phyloP scores from a whole-genome alignment of 1,284 basidiomycete genomes.

The Ustilago lituana region DNA sequence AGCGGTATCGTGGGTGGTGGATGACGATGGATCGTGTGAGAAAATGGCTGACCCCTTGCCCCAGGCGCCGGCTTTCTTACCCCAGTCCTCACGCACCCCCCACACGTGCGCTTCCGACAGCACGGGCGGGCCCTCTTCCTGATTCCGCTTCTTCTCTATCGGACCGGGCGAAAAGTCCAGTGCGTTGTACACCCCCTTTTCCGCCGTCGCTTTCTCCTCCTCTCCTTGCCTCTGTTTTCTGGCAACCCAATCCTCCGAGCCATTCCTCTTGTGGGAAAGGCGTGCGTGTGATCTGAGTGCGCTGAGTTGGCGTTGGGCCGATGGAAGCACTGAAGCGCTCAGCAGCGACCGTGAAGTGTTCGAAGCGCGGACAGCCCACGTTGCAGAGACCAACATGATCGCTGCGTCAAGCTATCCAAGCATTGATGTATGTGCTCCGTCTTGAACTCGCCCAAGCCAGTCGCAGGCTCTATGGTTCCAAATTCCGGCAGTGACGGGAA shows the following conservation, averaged over 20 bases:
- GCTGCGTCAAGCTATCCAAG: conserved; percentile 3
- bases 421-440: neutral
- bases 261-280: no score
- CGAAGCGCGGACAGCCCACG: conserved; percentile 12
- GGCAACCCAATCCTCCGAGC: no score
- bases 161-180: conserved; percentile 31
- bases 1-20: no score
- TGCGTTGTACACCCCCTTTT: conserved; percentile 8
- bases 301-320: neutral
- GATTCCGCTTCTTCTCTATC: conserved; percentile 26
- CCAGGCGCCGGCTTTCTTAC: conserved; percentile 69
- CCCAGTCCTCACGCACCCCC: conserved; percentile 72
- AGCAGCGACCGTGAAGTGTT: conserved; percentile 1
- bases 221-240: neutral
- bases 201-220: neutral
- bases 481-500: no score
- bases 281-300: neutral
- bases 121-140: conserved; percentile 46
- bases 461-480: no score
- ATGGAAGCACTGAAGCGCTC: neutral
- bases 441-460: no score
- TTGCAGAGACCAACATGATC: conserved; percentile 25
- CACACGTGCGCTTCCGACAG: conserved; percentile 53
- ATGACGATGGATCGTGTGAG: conserved; percentile 66
- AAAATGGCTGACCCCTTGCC: conserved; percentile 68